Evolutionary conservation across 2,329 filamentous ascomycete genomes (phyloP).

Genomic region (Penicillium freii): DNA sequence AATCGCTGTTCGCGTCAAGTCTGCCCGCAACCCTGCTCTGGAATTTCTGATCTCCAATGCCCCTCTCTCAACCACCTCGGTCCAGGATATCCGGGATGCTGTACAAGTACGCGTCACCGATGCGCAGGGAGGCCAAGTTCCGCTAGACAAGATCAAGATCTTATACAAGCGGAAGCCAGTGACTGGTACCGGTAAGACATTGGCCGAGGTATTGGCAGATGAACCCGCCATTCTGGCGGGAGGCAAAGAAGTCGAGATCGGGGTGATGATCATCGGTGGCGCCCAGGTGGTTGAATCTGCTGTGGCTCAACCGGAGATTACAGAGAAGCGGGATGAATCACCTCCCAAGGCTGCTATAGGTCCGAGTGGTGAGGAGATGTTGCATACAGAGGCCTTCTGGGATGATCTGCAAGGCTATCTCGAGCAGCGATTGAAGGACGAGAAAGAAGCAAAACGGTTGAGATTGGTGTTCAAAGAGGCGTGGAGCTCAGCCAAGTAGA

Average conservation of each 20-base stretch:
- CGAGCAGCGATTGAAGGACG: constrained; percentile 73
- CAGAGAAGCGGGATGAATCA: constrained; percentile 29
- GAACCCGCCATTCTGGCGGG: constrained; percentile 46
- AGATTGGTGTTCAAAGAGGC: constrained; percentile 66
- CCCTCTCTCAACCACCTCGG: constrained; percentile 65
- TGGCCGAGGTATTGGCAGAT: constrained; percentile 67
- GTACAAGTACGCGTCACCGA: constrained; percentile 63
- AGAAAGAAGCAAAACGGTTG: constrained; percentile 61
- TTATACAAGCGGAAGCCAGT: constrained; percentile 85
- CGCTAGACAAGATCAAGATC: constrained; percentile 76
- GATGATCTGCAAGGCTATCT: constrained; percentile 77
- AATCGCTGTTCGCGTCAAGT: constrained; percentile 36
- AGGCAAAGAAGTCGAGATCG: constrained; percentile 65
- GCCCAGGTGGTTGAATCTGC: constrained; percentile 48
- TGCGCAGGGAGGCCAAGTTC: constrained; percentile 33
- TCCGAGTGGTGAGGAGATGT: constrained; percentile 57
- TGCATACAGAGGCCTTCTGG: constrained; percentile 80
- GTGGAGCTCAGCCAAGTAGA: constrained; percentile 49
- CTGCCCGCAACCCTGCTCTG: constrained; percentile 71
- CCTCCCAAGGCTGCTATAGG: constrained; percentile 47
- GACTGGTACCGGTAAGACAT: constrained; percentile 68
- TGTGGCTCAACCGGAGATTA: constrained; percentile 28
- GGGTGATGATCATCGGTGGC: constrained; percentile 84
- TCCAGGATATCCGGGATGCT: constrained; percentile 73
- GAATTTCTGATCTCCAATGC: constrained; percentile 63